Evolutionary conservation across 225 moss, liverwort and hornwort species (phyloP), one percentile per base, ranked within the genome.

Genomic region (Asterella californica): DNA sequence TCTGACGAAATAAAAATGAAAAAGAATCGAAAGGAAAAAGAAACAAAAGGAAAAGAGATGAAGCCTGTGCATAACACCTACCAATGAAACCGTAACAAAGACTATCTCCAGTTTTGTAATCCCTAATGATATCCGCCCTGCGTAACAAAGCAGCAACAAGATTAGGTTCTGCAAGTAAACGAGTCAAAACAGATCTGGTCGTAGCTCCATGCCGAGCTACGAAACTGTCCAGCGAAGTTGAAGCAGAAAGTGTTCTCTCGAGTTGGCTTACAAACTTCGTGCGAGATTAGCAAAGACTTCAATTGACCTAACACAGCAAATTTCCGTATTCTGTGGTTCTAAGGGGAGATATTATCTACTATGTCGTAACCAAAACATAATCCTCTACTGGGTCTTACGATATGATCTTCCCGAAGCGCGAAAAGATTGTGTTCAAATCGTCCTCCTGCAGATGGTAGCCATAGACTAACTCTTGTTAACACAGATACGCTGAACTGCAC

Each of bases 41-140:
- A 42, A 42, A n/a, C n/a, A n/a, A n/a, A 42, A 42, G 7, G 42
- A 7, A 7, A 50, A 72, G 27, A 72, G 48, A 72, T 21, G 27
- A 3, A 72, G 25, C 11, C 14, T 72, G 17, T 30, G n/a, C 25
- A 27, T 21, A 53, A 74, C 2, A 83, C 78, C 64, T 85, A 96
- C 96, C 96, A 83, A 99, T 90, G 70, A 99, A 99, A 62, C 92
- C 99, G 84, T 99, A 99, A 83, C 93, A 93, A 69, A 99, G 81
- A 83, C 99, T 99, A 70, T 99, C 95, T 74, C 99, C 99, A 60
- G 95, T 95, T 86, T 99, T 99, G 81, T 87, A 95, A 84, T 99
- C 99, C 82, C 93, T 86, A 71, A 99, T 99, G 48, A 99, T 99
- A 82, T 99, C 99, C 59, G 99, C 99, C 82, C 96, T 96, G 91